Percentiles rank a stretch among this genome's conserved stretches.
These are phyloP conservation scores for Myxozyma geophila DNA, from an alignment of 805 yeast species.

Conservation along the genomic window DNA sequence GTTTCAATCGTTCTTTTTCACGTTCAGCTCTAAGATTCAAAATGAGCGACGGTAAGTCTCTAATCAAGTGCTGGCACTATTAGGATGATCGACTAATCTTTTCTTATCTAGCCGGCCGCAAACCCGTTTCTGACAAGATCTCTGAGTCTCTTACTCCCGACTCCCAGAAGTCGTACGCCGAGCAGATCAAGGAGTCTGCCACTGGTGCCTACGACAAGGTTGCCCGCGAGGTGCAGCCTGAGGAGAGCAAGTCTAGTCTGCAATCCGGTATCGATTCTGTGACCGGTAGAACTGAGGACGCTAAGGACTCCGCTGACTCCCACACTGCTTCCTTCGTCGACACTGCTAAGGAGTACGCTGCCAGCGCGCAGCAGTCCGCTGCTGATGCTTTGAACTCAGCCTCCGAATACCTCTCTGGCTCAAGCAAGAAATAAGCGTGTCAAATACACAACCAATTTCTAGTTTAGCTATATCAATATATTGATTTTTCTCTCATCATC, in stretches of 20 bases:
- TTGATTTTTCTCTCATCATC: not conserved
- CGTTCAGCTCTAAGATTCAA: slow-evolving; percentile 8
- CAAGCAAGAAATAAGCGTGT: slow-evolving; percentile 36
- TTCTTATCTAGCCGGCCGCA: slow-evolving; percentile 61
- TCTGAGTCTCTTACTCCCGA: slow-evolving; percentile 73
- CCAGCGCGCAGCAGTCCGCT: slow-evolving; percentile 39
- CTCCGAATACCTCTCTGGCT: slow-evolving; percentile 44
- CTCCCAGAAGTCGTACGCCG: slow-evolving; percentile 63
- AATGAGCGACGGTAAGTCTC: slow-evolving; percentile 24
- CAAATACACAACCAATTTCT: not conserved
- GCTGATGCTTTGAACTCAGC: slow-evolving; percentile 44
- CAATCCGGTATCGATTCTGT: slow-evolving; percentile 72
- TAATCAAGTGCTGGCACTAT: too few relatives aligned
- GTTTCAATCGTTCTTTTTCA: slow-evolving; percentile 17
- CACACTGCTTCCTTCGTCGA: slow-evolving; percentile 38
- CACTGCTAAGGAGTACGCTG: slow-evolving; percentile 41
- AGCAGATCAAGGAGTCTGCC: slow-evolving; percentile 71
- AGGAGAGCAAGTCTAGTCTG: slow-evolving; percentile 65
- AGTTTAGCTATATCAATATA: not conserved
- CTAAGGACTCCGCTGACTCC: slow-evolving; percentile 60
- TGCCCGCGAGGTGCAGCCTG: slow-evolving; percentile 65
- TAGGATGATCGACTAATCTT: not conserved
- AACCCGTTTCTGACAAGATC: slow-evolving; percentile 70
- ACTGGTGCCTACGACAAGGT: slow-evolving; percentile 70
- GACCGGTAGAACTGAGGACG: slow-evolving; percentile 54